These are phyloP conservation scores for Triticum turgidum DNA, from an alignment of 176 grass and related monocot species.

Conservation along the genomic window DNA sequence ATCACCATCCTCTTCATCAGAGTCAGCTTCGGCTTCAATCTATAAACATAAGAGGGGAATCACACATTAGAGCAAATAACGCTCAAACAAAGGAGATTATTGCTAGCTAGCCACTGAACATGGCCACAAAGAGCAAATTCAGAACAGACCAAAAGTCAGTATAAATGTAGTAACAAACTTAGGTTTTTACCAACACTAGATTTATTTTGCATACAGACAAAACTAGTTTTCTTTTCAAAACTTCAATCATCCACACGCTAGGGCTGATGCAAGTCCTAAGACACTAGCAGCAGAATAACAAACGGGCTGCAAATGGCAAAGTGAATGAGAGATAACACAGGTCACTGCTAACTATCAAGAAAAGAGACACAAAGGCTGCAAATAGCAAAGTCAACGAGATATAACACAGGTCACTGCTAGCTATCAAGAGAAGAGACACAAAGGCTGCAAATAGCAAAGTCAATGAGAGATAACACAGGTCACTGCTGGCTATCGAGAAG, in stretches of 20 bases:
- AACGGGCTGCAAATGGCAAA: neutral
- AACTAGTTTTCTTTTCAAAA: neutral
- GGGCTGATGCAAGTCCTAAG: neutral
- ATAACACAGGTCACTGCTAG: neutral
- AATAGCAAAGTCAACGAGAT: neutral
- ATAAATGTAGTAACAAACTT: conserved; percentile 3
- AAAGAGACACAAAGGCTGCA: neutral
- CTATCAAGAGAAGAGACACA: neutral
- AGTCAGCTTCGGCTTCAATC: conserved; percentile 62
- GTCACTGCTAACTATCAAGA: neutral
- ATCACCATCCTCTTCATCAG: conserved; percentile 32
- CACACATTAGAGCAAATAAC: neutral
- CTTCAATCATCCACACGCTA: neutral
- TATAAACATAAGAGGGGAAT: conserved; percentile 32
- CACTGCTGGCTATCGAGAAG: neutral
- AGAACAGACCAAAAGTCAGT: neutral
- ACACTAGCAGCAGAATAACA: neutral
- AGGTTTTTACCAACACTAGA: neutral
- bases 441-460: neutral
- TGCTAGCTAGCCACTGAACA: neutral
- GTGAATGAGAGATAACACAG: neutral
- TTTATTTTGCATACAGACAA: neutral
- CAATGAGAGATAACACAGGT: neutral
- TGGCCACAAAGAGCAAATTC: neutral
- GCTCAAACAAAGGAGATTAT: neutral